Evolutionary conservation across 345 rosid species (phyloP).

Genomic region (Ceriops zippeliana): DNA sequence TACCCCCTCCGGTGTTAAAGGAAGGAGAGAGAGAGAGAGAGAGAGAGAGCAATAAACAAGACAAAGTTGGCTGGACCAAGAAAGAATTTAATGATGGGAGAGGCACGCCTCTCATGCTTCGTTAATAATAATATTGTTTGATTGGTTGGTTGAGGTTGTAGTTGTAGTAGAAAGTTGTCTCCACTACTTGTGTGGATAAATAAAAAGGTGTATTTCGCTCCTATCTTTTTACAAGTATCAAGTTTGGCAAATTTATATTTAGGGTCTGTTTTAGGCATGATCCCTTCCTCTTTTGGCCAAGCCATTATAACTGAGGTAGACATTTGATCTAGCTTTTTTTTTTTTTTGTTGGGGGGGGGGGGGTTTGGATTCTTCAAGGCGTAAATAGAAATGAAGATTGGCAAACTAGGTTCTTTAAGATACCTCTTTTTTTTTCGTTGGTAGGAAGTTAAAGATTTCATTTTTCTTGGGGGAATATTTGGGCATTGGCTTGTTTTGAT

Average conservation of each 20-base stretch:
- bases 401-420: background rate
- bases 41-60: background rate
- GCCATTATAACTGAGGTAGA: background rate
- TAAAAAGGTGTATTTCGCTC: background rate
- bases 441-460: background rate
- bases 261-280: background rate
- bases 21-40: background rate
- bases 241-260: background rate
- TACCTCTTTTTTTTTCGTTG: background rate
- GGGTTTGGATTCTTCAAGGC: constrained; percentile 1
- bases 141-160: constrained; percentile 5
- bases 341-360: too few species aligned
- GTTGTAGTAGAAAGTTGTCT: constrained; percentile 11
- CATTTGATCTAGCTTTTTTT: background rate
- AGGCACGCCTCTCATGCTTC: constrained; percentile 10
- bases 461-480: background rate
- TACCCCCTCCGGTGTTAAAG: background rate
- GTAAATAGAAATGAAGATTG: background rate
- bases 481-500: background rate
- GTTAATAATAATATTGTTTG: background rate
- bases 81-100: constrained; percentile 9
- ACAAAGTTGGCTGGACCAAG: background rate
- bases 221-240: background rate
- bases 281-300: background rate
- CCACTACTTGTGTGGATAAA: background rate